A percentile compares a stretch with the other conserved stretches of the same genome.
phyloP scores from a whole-genome alignment of 352 stramenopile species.

The Globisporangium barbulae region DNA sequence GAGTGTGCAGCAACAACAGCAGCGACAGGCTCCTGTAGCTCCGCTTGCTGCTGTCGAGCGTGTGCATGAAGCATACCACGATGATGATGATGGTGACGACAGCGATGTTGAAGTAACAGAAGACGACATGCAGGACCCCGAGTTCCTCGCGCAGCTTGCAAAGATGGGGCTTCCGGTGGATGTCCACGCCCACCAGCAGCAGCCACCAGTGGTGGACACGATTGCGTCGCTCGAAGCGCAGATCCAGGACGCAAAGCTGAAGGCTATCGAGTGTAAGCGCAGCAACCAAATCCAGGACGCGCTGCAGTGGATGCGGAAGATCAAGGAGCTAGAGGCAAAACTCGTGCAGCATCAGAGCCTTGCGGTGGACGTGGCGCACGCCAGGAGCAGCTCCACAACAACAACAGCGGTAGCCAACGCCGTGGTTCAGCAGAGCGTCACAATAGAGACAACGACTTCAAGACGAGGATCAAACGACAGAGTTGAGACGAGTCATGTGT shows the following conservation, averaged over 20 bases:
- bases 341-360: slow-evolving; percentile 12
- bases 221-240: slow-evolving; percentile 35
- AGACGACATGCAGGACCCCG: slow-evolving; percentile 72
- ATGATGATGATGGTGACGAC: slow-evolving; percentile 26
- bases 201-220: not conserved
- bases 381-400: no score
- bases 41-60: not conserved
- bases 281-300: slow-evolving; percentile 53
- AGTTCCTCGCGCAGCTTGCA: slow-evolving; percentile 59
- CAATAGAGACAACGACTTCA: not conserved
- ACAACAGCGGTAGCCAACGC: not conserved
- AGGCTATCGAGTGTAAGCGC: slow-evolving; percentile 53
- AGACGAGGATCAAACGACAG: not conserved
- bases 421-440: not conserved
- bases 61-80: not conserved
- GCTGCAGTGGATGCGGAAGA: slow-evolving; percentile 49
- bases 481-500: slow-evolving; percentile 14
- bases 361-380: not conserved
- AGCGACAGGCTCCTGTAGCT: not conserved
- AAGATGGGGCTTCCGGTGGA: slow-evolving; percentile 36
- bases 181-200: not conserved
- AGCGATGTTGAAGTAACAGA: slow-evolving; percentile 65
- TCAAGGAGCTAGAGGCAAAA: slow-evolving; percentile 53
- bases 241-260: slow-evolving; percentile 45
- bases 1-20: no score